phyloP scores from a whole-genome alignment of 176 grass and related monocot genomes.

The Avena atlantica region DNA sequence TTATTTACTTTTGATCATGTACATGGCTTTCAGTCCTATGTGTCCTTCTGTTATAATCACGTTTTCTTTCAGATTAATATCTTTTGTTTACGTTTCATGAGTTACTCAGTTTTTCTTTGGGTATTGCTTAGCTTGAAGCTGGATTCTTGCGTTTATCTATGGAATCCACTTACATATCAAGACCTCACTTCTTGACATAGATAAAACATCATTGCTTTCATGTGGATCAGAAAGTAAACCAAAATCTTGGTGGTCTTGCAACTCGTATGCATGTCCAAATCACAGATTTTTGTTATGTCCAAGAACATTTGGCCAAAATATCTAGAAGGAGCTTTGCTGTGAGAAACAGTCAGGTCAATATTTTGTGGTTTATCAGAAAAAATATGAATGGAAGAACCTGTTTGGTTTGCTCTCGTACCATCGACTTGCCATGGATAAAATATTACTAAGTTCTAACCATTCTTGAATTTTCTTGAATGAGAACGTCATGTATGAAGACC shows the following conservation, averaged over 20 bases:
- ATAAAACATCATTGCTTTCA: background rate
- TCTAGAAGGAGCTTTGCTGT: conserved; percentile 28
- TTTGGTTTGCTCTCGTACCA: conserved; percentile 1
- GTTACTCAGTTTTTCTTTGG: conserved; percentile 23
- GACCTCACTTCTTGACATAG: conserved; percentile 23
- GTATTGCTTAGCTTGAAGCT: conserved; percentile 18
- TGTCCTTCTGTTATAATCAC: conserved; percentile 6
- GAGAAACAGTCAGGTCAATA: conserved; percentile 19
- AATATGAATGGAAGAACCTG: background rate
- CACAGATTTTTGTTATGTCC: background rate
- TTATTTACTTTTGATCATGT: conserved; percentile 24
- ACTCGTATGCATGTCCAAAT: background rate
- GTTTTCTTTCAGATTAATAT: background rate
- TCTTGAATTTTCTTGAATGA: conserved; percentile 18
- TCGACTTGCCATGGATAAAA: background rate
- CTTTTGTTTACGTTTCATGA: conserved; percentile 18
- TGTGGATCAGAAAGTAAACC: background rate
- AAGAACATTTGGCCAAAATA: conserved; percentile 4
- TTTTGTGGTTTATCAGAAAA: conserved; percentile 14
- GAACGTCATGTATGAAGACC: background rate
- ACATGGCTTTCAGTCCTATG: conserved; percentile 10
- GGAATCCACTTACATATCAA: conserved; percentile 21
- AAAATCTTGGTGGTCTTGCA: background rate
- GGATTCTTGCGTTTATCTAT: conserved; percentile 30
- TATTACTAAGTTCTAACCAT: background rate